Percentiles rank a stretch among this genome's conserved stretches.
Evolutionary conservation across 257 asterid genomes (phyloP).

Genomic region (Solanum bukasovii): DNA sequence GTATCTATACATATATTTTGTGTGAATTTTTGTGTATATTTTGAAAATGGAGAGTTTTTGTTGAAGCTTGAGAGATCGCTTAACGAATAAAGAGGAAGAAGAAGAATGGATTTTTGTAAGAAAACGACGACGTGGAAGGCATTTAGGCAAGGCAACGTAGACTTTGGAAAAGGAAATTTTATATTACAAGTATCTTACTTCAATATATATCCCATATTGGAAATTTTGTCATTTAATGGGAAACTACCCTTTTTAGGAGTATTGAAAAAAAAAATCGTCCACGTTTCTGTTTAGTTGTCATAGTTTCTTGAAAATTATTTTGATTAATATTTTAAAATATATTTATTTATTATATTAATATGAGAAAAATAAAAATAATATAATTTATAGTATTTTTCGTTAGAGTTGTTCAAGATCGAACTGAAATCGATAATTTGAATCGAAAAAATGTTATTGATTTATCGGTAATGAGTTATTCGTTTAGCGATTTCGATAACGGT

Average conservation of each 20-base stretch:
- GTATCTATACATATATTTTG: background rate
- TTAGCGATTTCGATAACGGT: fast-evolving
- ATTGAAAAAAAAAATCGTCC: too few species aligned
- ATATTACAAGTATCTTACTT: background rate
- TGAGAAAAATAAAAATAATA: background rate
- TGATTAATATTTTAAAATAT: too few species aligned
- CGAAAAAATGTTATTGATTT: too few species aligned
- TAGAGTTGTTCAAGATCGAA: too few species aligned
- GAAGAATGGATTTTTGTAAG: background rate
- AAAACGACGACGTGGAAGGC: background rate
- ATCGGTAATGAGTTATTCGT: fast-evolving
- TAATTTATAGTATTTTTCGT: too few species aligned
- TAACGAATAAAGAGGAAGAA: background rate
- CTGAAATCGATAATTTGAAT: too few species aligned
- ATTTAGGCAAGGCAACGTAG: background rate
- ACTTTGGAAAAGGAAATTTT: background rate
- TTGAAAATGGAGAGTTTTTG: background rate
- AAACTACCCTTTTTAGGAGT: background rate
- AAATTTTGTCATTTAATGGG: background rate
- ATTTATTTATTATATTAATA: too few species aligned
- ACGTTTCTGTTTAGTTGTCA: background rate
- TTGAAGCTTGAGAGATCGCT: background rate
- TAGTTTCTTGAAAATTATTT: too few species aligned
- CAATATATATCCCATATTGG: background rate
- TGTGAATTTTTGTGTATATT: background rate